phyloP scores from a whole-genome alignment of 2,329 filamentous ascomycete species.

The Nothopassalora personata region DNA sequence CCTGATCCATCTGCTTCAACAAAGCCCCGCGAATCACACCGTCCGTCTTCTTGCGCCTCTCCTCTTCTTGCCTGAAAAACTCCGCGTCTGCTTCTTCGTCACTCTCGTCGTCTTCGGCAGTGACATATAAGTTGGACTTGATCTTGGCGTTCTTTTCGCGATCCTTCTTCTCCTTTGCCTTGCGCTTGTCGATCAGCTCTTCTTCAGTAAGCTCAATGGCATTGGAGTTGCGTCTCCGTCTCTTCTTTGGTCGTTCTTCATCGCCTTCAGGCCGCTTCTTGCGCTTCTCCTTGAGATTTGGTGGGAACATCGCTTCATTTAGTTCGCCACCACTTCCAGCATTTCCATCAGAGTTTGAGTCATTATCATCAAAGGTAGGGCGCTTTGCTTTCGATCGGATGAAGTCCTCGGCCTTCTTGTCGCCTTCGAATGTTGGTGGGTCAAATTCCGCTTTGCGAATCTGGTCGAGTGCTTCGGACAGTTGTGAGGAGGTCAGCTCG shows the following conservation, averaged over 20 bases:
- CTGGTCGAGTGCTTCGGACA: slow-evolving; percentile 64
- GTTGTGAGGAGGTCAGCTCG: slow-evolving; percentile 55
- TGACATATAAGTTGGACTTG: slow-evolving; percentile 79
- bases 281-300: slow-evolving; percentile 28
- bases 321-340: slow-evolving; percentile 19
- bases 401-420: slow-evolving; percentile 67
- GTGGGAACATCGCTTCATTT: slow-evolving; percentile 28
- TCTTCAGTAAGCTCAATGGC: slow-evolving; percentile 60
- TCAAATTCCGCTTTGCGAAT: slow-evolving; percentile 75
- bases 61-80: slow-evolving; percentile 74
- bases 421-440: slow-evolving; percentile 72
- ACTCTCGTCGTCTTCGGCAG: slow-evolving; percentile 82
- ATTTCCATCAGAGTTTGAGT: slow-evolving; percentile 48
- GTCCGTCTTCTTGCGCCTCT: slow-evolving; percentile 54
- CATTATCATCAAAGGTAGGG: slow-evolving; percentile 59
- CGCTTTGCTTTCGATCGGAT: slow-evolving; percentile 63
- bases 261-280: slow-evolving; percentile 7
- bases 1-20: slow-evolving; percentile 34
- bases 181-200: slow-evolving; percentile 53
- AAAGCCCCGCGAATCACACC: slow-evolving; percentile 47
- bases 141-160: slow-evolving; percentile 71
- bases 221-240: slow-evolving; percentile 43
- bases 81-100: slow-evolving; percentile 66
- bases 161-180: slow-evolving; percentile 60
- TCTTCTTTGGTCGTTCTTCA: slow-evolving; percentile 49